Evolutionary conservation across 176 grass and related monocot species (phyloP).

Genomic region (Olyra latifolia): DNA sequence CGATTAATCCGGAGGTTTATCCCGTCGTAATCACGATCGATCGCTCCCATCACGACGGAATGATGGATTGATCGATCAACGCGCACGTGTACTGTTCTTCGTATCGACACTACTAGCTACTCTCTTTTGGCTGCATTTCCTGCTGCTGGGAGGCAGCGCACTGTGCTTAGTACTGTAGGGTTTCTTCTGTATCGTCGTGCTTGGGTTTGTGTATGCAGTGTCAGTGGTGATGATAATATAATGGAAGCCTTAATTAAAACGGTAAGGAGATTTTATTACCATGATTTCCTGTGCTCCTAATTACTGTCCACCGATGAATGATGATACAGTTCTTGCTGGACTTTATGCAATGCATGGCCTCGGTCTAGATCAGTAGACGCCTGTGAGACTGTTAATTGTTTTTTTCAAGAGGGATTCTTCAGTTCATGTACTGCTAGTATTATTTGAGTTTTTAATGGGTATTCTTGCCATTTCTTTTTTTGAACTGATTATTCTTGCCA

Average conservation of each 20-base stretch:
- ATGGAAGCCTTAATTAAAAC: conserved; percentile 21
- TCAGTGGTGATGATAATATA: conserved; percentile 24
- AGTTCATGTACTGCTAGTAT: background rate
- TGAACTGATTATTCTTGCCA: too few species aligned
- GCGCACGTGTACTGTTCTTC: conserved; percentile 28
- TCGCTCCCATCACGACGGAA: background rate
- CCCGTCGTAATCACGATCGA: conserved; percentile 12
- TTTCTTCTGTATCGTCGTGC: conserved; percentile 32
- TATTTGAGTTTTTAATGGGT: background rate
- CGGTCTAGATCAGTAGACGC: background rate
- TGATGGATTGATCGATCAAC: conserved; percentile 12
- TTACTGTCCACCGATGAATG: background rate
- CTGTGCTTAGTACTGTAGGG: conserved; percentile 48
- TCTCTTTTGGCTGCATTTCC: conserved; percentile 37
- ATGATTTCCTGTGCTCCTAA: background rate
- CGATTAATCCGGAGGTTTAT: conserved; percentile 14
- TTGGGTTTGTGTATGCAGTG: conserved; percentile 49
- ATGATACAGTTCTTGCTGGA: background rate
- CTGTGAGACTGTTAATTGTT: background rate
- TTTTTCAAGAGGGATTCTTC: background rate
- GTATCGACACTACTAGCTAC: conserved; percentile 12
- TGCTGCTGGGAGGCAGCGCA: conserved; percentile 7
- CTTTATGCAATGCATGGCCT: background rate
- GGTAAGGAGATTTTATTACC: background rate
- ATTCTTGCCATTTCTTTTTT: background rate